phyloP scores from a whole-genome alignment of 352 stramenopile genomes.

The Thalassiosira ordinaria region DNA sequence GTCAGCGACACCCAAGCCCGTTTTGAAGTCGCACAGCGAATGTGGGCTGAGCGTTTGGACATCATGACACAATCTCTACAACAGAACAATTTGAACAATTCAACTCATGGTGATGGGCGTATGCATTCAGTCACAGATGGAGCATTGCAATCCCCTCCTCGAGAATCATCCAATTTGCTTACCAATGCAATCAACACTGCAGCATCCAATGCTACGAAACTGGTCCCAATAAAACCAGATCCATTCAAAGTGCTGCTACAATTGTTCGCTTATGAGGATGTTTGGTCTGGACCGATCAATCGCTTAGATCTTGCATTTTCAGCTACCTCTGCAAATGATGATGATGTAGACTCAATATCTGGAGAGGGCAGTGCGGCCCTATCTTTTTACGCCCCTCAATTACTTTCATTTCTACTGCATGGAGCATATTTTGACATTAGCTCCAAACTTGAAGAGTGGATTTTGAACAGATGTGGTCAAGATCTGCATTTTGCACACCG shows the following conservation, averaged over 20 bases:
- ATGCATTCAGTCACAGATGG: conserved; percentile 10
- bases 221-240: conserved; percentile 33
- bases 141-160: conserved; percentile 8
- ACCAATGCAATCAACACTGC: conserved; percentile 39
- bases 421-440: conserved; percentile 76
- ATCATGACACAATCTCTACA: conserved; percentile 42
- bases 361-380: conserved; percentile 59
- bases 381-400: conserved; percentile 82
- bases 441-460: conserved; percentile 77
- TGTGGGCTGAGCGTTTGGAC: conserved; percentile 54
- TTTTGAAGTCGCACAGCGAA: conserved; percentile 48
- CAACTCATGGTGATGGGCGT: conserved; percentile 19
- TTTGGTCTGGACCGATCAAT: conserved; percentile 55
- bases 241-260: conserved; percentile 81
- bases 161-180: conserved; percentile 40
- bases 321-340: conserved; percentile 7
- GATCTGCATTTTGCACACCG: conserved; percentile 85
- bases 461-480: conserved; percentile 73
- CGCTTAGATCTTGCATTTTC: conserved; percentile 75
- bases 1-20: conserved; percentile 48
- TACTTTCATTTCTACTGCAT: conserved; percentile 84
- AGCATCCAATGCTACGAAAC: conserved; percentile 40
- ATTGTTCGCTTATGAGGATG: conserved; percentile 85
- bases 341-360: conserved; percentile 16
- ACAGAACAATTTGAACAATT: conserved; percentile 33